A percentile compares a stretch with the other conserved stretches of the same genome.
These are phyloP conservation scores for Syzygium malaccense DNA, from an alignment of 441 rosid species.

Conservation along the genomic window DNA sequence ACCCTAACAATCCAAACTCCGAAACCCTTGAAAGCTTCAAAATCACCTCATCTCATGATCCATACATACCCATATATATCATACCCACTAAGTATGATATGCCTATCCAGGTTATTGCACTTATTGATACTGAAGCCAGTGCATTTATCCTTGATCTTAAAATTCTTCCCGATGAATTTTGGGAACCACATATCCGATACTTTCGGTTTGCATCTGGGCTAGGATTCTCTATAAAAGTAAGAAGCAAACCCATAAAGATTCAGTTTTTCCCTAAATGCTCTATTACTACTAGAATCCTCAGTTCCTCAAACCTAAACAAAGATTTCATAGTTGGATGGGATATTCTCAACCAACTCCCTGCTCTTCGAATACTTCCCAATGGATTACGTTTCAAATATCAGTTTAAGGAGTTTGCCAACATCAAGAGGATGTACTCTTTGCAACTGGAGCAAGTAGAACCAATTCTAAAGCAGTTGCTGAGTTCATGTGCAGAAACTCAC, in stretches of 20 bases:
- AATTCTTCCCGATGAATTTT: background rate
- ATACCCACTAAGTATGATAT: background rate
- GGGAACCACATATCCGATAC: background rate
- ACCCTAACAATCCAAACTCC: too few species aligned
- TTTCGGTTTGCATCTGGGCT: background rate
- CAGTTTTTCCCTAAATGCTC: background rate
- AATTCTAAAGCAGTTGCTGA: background rate
- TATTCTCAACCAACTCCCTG: background rate
- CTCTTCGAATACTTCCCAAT: background rate
- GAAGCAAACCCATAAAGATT: too few species aligned
- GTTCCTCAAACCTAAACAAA: background rate
- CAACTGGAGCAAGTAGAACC: too few species aligned
- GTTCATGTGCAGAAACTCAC: background rate
- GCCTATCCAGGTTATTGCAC: background rate
- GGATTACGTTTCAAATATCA: background rate
- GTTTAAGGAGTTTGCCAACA: background rate
- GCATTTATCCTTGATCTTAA: background rate
- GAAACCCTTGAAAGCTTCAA: background rate
- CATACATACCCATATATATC: background rate
- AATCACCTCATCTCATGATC: too few species aligned
- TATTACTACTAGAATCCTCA: background rate
- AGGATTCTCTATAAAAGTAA: background rate
- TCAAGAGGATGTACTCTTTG: background rate
- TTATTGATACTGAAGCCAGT: background rate
- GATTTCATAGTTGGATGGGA: background rate